A percentile compares a stretch with the other conserved stretches of the same genome.
phyloP scores from a whole-genome alignment of 2,329 filamentous ascomycete species.

The Podosphaera xanthii region DNA sequence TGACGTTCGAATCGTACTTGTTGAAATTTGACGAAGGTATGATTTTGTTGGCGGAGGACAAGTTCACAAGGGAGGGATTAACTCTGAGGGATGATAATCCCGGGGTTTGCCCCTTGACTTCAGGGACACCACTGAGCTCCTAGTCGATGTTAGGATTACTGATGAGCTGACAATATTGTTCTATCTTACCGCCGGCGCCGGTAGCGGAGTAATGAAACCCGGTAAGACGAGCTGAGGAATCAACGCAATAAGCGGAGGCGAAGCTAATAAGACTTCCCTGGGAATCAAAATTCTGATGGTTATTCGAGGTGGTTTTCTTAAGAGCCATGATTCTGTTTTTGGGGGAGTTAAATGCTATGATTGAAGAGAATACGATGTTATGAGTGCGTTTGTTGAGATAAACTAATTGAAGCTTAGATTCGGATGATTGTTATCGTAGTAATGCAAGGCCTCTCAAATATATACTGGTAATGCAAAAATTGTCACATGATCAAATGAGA shows the following conservation, averaged over 20 bases:
- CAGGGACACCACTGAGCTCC: conserved; percentile 88
- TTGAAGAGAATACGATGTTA: too few species aligned
- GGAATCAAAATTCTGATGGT: too few species aligned
- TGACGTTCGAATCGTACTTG: conserved; percentile 15
- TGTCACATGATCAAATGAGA: too few species aligned
- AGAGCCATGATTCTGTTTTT: too few species aligned
- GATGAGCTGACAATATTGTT: neutral
- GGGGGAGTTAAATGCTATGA: too few species aligned
- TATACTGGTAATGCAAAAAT: too few species aligned
- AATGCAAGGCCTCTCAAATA: too few species aligned
- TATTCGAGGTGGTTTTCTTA: too few species aligned
- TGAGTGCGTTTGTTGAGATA: too few species aligned
- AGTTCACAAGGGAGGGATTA: conserved; percentile 73
- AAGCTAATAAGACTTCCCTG: conserved; percentile 34
- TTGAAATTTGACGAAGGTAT: conserved; percentile 33
- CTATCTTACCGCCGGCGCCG: conserved; percentile 46
- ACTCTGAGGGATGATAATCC: conserved; percentile 63
- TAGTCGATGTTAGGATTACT: conserved; percentile 16
- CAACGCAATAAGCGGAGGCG: conserved; percentile 78
- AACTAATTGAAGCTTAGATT: too few species aligned
- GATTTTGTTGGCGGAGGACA: conserved; percentile 44
- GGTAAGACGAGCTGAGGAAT: conserved; percentile 46
- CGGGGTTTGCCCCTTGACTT: conserved; percentile 48
- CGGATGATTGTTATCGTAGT: too few species aligned
- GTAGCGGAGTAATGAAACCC: conserved; percentile 94